phyloP scores from a whole-genome alignment of 192 early-diverging fungal species.

The Geosiphon pyriformis region DNA sequence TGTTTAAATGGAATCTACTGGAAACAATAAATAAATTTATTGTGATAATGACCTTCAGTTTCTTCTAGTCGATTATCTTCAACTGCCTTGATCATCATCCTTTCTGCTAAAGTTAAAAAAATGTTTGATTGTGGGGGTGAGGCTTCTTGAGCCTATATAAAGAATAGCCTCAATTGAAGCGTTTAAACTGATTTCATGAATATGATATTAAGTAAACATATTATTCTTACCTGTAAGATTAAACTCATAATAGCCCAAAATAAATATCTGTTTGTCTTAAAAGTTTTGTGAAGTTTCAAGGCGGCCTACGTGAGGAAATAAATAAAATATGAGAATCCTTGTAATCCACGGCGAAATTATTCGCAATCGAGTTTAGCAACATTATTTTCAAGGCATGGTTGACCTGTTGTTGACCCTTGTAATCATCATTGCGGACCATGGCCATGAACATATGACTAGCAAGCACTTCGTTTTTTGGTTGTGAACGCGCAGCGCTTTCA shows the following conservation, averaged over 20 bases:
- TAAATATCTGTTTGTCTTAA: conserved; percentile 72
- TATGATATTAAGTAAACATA: neutral
- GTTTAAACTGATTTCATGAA: neutral
- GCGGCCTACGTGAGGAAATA: conserved; percentile 58
- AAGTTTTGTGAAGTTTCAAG: conserved; percentile 73
- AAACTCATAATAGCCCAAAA: conserved; percentile 85
- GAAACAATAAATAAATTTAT: neutral
- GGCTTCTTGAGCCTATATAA: conserved; percentile 35
- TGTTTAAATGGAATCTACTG: neutral
- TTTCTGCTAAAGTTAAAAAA: conserved; percentile 66
- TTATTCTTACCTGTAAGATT: conserved; percentile 58
- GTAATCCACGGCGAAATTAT: too few relatives aligned
- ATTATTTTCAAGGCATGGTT: neutral
- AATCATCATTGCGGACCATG: conserved; percentile 61
- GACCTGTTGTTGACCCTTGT: conserved; percentile 62
- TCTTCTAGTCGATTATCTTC: conserved; percentile 58
- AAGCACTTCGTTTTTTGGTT: conserved; percentile 67
- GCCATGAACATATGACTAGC: conserved; percentile 80
- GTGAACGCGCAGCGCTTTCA: conserved; percentile 50
- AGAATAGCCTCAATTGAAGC: too few relatives aligned
- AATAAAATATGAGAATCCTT: conserved; percentile 1
- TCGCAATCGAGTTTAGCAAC: neutral
- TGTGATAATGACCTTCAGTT: conserved; percentile 52
- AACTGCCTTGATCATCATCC: conserved; percentile 76
- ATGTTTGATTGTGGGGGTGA: conserved; percentile 38